Conservation (phyloP, 2,329 filamentous ascomycete species). For the Sodiomyces alkalinus region DNA sequence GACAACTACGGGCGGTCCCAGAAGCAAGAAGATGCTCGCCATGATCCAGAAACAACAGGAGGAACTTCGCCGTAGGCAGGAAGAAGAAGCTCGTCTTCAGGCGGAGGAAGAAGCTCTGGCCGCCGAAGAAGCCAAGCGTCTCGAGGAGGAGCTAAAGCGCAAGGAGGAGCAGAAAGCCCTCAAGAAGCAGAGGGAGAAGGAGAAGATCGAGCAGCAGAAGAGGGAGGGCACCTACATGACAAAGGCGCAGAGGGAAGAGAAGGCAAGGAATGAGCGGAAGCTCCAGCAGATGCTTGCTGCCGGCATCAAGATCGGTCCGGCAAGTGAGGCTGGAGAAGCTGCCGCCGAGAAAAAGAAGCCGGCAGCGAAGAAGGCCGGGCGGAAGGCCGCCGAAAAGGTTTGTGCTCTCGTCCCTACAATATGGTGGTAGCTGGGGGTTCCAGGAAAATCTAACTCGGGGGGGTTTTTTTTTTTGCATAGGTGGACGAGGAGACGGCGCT, state of each 20-base stretch:
- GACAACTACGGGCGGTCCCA: too few species aligned
- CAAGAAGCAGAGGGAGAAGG: conserved; percentile 78
- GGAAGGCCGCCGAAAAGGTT: conserved; percentile 40
- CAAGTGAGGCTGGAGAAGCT: conserved; percentile 30
- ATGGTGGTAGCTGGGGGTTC: neutral
- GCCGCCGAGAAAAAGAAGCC: conserved; percentile 61
- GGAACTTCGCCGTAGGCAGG: conserved; percentile 48
- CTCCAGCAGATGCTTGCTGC: conserved; percentile 75
- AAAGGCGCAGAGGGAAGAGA: conserved; percentile 73
- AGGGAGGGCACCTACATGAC: conserved; percentile 78
- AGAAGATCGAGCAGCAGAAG: conserved; percentile 75
- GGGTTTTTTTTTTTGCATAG: conserved; percentile 22
- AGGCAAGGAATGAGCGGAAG: conserved; percentile 63
- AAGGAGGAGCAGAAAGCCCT: conserved; percentile 58
- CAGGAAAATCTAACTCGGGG: neutral
- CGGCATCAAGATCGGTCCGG: conserved; percentile 55
- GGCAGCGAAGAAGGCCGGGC: conserved; percentile 57
- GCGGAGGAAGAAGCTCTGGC: conserved; percentile 51
- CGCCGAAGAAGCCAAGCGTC: conserved; percentile 49
- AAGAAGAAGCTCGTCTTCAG: conserved; percentile 41
- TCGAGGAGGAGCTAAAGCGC: conserved; percentile 52
- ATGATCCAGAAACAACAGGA: conserved; percentile 74
- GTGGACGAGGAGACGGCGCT: conserved; percentile 65
- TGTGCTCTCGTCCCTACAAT: neutral
- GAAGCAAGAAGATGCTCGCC: conserved; percentile 65